Evolutionary conservation across 2,329 filamentous ascomycete species (phyloP), one percentile per base, ranked within the genome.

Genomic region (Phaeosphaeriaceae sp.): DNA sequence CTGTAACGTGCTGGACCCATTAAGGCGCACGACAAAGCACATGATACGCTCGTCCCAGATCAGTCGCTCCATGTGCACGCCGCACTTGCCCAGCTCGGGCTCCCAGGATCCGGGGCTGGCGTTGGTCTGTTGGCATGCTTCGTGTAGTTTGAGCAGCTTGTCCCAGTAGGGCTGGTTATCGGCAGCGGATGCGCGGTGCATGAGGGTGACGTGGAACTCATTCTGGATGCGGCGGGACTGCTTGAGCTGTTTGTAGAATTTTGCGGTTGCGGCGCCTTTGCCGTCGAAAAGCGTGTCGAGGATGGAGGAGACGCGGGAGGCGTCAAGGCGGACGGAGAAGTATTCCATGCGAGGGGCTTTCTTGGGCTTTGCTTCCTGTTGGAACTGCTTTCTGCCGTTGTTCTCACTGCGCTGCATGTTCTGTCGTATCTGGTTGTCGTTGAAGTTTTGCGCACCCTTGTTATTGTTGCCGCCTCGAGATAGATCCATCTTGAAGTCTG

Each of bases 121-220:
- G 61, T 40, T 40, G 36, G 69, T 66, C 19, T 64, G 60, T 47
- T 72, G 63, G 58, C 63, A 46, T 1, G 63, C 49, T 42, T 53
- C 72, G 66, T 91, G 87, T 1, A 91, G 78, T n/a, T 84, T 79
- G 5, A 74, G 76, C 67, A 97, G 94, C 54, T 83, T 85, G 53
- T 89, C 80, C 95, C 95, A 99, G 53, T 94, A 82, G 9, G 89
- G 85, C 0, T 88, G 85, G 62, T 89, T 78, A 27, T 89, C 79
- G 42, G 82, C 82, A 10, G 86, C 81, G 2, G 81, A 82, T 11
- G 89, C 88, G 48, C 89, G 89, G 77, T 99, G 95, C 76, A 97
- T 92, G 41, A 99, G 85, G 0, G 95, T 99, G 57, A 99, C 91
- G 75, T 99, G 95, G 76, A 98, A 99, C 42, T 88, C 84, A n/a